Conservation (phyloP, 768 basidiomycete genomes). For the Kondoa malvinella region DNA sequence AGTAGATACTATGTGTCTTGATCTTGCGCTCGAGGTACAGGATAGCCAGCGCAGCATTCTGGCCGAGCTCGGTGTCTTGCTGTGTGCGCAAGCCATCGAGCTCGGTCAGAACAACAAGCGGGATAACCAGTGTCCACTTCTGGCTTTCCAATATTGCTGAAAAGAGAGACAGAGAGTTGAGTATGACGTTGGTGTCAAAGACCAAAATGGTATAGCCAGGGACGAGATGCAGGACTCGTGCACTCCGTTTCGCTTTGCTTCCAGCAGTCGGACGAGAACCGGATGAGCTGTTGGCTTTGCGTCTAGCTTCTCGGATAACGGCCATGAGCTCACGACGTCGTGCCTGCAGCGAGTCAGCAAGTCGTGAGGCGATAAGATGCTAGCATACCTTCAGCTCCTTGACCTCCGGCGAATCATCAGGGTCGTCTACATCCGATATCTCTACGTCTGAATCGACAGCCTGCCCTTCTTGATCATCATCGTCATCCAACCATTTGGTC, state of each 20-base stretch:
- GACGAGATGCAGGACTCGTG: slow-evolving; percentile 32
- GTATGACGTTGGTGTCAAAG: slow-evolving; percentile 83
- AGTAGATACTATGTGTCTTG: slow-evolving; percentile 51
- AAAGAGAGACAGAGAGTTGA: slow-evolving; percentile 62
- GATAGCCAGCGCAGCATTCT: slow-evolving; percentile 56
- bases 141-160: slow-evolving; percentile 57
- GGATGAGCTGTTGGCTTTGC: not conserved
- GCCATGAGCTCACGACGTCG: slow-evolving; percentile 56
- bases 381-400: slow-evolving; percentile 66
- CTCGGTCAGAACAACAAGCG: slow-evolving; percentile 84
- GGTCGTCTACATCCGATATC: slow-evolving; percentile 39
- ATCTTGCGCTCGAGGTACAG: slow-evolving; percentile 58
- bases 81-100: slow-evolving; percentile 73
- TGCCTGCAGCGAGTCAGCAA: no score
- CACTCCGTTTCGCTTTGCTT: slow-evolving; percentile 30
- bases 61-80: slow-evolving; percentile 43
- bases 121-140: slow-evolving; percentile 74
- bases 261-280: slow-evolving; percentile 26
- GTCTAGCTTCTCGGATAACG: slow-evolving; percentile 36
- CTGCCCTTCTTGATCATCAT: not conserved
- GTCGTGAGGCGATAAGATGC: no score
- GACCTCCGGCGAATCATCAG: slow-evolving; percentile 36
- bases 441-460: slow-evolving; percentile 34
- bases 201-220: slow-evolving; percentile 81
- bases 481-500: not conserved